Percentiles rank a stretch among this genome's conserved stretches.
Evolutionary conservation across 345 rosid genomes (phyloP).

Genomic region (Euphorbia pulcherrima): DNA sequence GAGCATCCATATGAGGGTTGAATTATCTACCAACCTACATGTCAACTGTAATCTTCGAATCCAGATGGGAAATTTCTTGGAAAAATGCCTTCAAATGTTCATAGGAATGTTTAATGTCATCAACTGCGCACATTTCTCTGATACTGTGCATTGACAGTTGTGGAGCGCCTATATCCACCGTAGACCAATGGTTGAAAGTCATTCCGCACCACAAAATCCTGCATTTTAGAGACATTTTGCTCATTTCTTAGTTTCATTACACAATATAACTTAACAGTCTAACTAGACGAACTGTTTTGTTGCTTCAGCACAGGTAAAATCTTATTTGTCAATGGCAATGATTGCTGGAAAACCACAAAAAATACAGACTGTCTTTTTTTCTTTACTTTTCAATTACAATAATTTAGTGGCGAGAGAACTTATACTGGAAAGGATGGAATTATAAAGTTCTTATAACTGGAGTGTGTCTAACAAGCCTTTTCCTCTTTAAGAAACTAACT

Average conservation of each 20-base stretch:
- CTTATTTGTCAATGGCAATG: no score
- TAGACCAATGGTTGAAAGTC: constrained; percentile 95
- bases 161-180: constrained; percentile 94
- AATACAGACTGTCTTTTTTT: neutral
- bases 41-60: constrained; percentile 62
- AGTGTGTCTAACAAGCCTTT: no score
- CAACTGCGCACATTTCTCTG: constrained; percentile 90
- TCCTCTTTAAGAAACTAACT: no score
- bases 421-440: no score
- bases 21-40: constrained; percentile 8
- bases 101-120: constrained; percentile 73
- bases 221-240: constrained; percentile 11
- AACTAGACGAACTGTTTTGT: no score
- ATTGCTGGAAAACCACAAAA: neutral
- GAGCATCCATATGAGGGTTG: constrained; percentile 1
- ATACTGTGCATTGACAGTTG: constrained; percentile 97
- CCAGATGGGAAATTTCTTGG: constrained; percentile 59
- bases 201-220: constrained; percentile 97
- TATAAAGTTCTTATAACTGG: no score
- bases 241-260: constrained; percentile 8
- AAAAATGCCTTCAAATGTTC: constrained; percentile 91
- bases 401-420: no score
- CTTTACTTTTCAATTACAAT: no score
- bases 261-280: no score
- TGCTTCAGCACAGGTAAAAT: no score